Evolutionary conservation across 345 rosid species (phyloP).

Genomic region (Ceriops decandra): DNA sequence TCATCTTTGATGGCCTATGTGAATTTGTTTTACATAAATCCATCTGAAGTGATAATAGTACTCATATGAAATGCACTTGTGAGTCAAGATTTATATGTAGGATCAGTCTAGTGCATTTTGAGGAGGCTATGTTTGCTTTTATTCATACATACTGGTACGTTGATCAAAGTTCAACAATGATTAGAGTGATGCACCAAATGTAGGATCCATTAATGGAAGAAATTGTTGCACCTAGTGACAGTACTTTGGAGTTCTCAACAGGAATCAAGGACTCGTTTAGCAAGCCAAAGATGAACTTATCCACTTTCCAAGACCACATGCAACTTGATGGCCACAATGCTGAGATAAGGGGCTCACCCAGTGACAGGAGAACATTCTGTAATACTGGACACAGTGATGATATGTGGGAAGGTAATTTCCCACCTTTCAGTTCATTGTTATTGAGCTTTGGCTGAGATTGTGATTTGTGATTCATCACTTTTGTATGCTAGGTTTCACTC

Average conservation of each 20-base stretch:
- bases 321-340: constrained; percentile 28
- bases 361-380: constrained; percentile 19
- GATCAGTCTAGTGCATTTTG: background rate
- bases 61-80: background rate
- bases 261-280: constrained; percentile 27
- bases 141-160: background rate
- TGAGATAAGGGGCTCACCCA: constrained; percentile 33
- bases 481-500: background rate
- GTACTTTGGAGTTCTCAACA: constrained; percentile 30
- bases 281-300: constrained; percentile 26
- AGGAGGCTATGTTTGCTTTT: background rate
- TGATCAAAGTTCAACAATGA: constrained; percentile 9
- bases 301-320: constrained; percentile 21
- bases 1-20: background rate
- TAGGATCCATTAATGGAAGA: constrained; percentile 57
- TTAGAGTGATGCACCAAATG: constrained; percentile 6
- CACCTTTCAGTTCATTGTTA: background rate
- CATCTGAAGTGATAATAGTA: background rate
- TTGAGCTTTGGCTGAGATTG: no score
- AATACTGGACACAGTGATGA: constrained; percentile 23
- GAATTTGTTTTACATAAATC: background rate
- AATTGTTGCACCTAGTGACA: constrained; percentile 32
- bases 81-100: background rate
- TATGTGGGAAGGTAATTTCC: constrained; percentile 50
- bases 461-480: no score